Evolutionary conservation across 2,329 filamentous ascomycete species (phyloP), one percentile per base, ranked within the genome.

Genomic region (Decorospora gaudefroyi): DNA sequence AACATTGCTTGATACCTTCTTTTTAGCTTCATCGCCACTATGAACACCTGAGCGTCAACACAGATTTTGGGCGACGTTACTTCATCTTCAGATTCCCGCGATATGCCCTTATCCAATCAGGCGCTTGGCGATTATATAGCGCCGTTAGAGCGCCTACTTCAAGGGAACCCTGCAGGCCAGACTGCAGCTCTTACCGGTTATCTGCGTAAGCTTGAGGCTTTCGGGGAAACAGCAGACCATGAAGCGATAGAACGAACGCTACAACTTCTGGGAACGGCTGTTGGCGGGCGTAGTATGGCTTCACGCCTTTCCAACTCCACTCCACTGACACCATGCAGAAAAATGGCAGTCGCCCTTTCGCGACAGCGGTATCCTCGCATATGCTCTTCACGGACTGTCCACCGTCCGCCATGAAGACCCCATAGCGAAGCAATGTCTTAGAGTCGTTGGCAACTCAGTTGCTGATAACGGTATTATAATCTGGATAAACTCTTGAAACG

Each of bases 391-490:
- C 10, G 50, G 57, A 6, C 52, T 71, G 29, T 55, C 62, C 37
- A 47, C 51, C 9, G 47, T 49, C 4, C 40, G 41, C 19, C 45
- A 51, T 27, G 36, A 60, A n/a, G 19, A 52, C 9, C 43, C 40
- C 15, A 30, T 69, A 17, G 49, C 49, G 7, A 69, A 64, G 42
- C 68, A 72, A 33, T 65, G 61, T 39, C 49, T 72, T 11, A 57
- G 70, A 30, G 63, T 71, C 13, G 62, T 71, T 36, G 70, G 70
- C 7, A 72, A 72, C 37, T 59, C 61, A 16, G 66, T 71, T 25
- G 68, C 68, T 21, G 68, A 72, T 23, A 64, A 67, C 37, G 67
- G 63, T 70, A 59, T 26, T 29, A 26, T 13, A 21, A 25, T 19
- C 28, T 45, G 45, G n/a, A 23, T n/a, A 13, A 28, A 15, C 19